Evolutionary conservation across 78 protist species (phyloP), one percentile per base, ranked within the genome.

Genomic region (Capsaspora owczarzaki): DNA sequence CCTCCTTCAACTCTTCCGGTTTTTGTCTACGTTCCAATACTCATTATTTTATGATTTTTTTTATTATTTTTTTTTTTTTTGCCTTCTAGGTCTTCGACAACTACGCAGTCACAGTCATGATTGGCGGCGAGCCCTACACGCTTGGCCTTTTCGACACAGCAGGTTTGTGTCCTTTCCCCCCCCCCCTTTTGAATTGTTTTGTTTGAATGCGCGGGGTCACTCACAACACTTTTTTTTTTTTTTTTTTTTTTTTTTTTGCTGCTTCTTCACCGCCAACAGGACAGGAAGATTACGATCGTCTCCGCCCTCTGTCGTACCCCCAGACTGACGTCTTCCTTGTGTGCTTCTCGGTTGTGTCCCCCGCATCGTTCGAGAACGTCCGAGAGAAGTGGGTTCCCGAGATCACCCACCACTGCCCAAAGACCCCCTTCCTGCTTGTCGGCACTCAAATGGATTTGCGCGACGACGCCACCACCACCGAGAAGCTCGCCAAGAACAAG

Each of bases 371-470:
- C 33, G 92, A 88, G 38, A 92, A 92, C 87, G 94, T 92, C 33
- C 31, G 79, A 61, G 74, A 71, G 35, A 89, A 71, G 77, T 71
- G 77, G 77, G 77, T 71, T 37, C 77, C 77, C 1, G 77, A 71
- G 83, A 75, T 95, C 42, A 35, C 74, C 47, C 95, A 95, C 49
- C 90, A 95, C 84, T 79, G 88, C 68, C 88, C 92, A 0, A 70
- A 82, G 74, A 71, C 68, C 1, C 98, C 96, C 0, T 85, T 89
- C 77, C 68, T 95, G 10, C 87, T 95, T 8, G 95, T 93, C 14
- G 98, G 95, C 40, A 88, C 91, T 19, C 90, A 90, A 79, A 29
- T 82, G n/a, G 96, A 93, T 63, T 71, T 93, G 49, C 84, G 93
- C 0, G 79, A 82, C 44, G 94, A 89, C 60, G 33, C n/a, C 40